A percentile compares a stretch with the other conserved stretches of the same genome.
These are phyloP conservation scores for Thermomyces lanuginosus DNA, from an alignment of 2,329 filamentous ascomycete species.

Conservation along the genomic window DNA sequence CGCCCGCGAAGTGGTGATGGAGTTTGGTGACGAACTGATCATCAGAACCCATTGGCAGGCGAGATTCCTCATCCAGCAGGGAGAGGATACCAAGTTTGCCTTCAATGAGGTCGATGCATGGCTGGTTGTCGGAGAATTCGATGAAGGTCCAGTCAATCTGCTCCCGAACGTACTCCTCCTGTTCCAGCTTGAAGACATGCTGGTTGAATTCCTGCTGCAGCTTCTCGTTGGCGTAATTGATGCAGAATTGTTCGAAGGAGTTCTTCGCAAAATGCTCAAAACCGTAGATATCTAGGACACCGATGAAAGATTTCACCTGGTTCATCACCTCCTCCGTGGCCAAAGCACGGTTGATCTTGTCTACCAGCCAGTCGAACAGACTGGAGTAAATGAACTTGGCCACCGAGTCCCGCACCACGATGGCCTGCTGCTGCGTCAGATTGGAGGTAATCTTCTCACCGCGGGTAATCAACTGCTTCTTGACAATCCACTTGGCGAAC, in stretches of 20 bases:
- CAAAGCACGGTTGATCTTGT: constrained; percentile 80
- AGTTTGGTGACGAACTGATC: constrained; percentile 94
- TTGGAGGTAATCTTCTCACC: constrained; percentile 97
- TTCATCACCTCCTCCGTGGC: constrained; percentile 75
- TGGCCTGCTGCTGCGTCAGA: constrained; percentile 78
- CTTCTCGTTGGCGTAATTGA: constrained; percentile 99
- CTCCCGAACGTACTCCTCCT: constrained; percentile 91
- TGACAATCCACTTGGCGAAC: constrained; percentile 96
- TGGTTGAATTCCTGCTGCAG: constrained; percentile 98
- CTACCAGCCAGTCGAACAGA: constrained; percentile 97
- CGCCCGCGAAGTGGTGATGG: constrained; percentile 75
- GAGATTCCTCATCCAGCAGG: constrained; percentile 86
- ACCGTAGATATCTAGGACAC: constrained; percentile 96
- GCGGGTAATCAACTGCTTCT: constrained; percentile 92
- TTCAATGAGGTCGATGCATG: constrained; percentile 96
- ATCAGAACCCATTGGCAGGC: constrained; percentile 91
- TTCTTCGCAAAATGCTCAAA: constrained; percentile 99
- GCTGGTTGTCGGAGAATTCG: constrained; percentile 97
- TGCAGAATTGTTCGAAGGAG: constrained; percentile 98
- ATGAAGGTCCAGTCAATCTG: constrained; percentile 99
- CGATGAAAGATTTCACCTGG: constrained; percentile 79
- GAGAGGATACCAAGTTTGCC: constrained; percentile 88
- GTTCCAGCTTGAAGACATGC: constrained; percentile 97
- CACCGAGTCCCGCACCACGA: constrained; percentile 89
- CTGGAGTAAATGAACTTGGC: constrained; percentile 98